Evolutionary conservation across 495 filamentous ascomycete species (phyloP), one percentile per base, ranked within the genome.

Genomic region (Penicillium psychrofluorescens): DNA sequence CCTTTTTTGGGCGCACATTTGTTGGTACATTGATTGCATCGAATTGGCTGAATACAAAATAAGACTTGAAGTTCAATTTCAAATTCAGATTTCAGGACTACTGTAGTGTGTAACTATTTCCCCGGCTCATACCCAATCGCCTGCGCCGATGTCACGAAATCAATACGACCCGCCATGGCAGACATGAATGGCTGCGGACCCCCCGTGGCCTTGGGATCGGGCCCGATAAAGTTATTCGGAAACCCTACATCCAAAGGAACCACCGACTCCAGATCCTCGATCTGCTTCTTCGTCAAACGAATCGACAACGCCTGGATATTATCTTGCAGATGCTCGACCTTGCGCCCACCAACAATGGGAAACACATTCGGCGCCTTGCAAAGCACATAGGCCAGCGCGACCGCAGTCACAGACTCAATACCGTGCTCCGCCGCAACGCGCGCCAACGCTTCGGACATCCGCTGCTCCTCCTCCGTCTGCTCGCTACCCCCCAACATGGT

Each of bases 291-390:
- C 7, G 69, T 74, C 34, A 86, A 56, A 1, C 59, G 58, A 29
- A 86, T 66, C 0, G 44, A 61, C 37, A 88, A 55, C 0, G 76
- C 78, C 49, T 79, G 64, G 40, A 85, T 79, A 38, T 85, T 88
- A 35, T 72, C 73, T 44, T 75, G 66, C 14, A 86, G 56, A 53
- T 88, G 79, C 53, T 80, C 76, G 38, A 84, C 55, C 56, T 79
- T 86, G 8, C 80, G 60, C 3, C 78, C 79, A 11, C 85, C 85
- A 15, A 88, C 71, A 41, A 90, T 80, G 8, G 85, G 85, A 60
- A 88, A 90, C 16, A 87, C 83, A 49, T 88, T 83, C 0, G 84
- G 80, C 10, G 81, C 68, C 61, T 89, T 89, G 58, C 77, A 71
- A 59, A 81, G 73, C 6, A 90, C 80, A 59, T 90, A 90, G 3